Evolutionary conservation across 83 land plant genomes (phyloP).

Genomic region (Thuja plicata): DNA sequence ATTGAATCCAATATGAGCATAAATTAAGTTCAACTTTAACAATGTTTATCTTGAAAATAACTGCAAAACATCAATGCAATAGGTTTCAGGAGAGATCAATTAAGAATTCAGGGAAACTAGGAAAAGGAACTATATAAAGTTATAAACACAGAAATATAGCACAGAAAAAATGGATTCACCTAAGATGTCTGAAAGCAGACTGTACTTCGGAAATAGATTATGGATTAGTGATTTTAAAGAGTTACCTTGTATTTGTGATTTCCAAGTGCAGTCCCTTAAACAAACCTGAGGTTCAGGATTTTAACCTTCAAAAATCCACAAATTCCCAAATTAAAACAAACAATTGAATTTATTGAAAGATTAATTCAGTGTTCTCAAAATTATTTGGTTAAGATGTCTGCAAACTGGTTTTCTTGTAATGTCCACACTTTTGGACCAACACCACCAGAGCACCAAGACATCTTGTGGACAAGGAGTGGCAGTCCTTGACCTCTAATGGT

Average conservation of each 20-base stretch:
- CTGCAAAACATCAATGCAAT: not conserved
- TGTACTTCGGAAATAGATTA: not conserved
- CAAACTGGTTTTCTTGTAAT: not conserved
- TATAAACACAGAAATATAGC: not conserved
- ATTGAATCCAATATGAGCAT: not conserved
- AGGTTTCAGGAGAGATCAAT: not conserved
- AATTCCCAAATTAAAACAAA: no score
- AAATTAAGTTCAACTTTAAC: not conserved
- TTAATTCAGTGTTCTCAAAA: not conserved
- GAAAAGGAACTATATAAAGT: not conserved
- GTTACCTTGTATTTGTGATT: not conserved
- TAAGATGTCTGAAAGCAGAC: not conserved
- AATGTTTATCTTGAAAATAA: not conserved
- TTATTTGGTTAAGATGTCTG: not conserved
- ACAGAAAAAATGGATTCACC: not conserved
- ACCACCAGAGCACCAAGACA: no score
- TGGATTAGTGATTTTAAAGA: not conserved
- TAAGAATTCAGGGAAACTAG: not conserved
- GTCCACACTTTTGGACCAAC: no score
- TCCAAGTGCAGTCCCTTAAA: not conserved
- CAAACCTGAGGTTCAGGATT: no score
- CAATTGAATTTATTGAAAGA: no score
- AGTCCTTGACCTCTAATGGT: no score
- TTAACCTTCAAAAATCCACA: no score
- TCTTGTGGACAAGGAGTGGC: no score